Base-by-base conservation (phyloP, 352 stramenopile species). In the Phytophthora melonis region DNA sequence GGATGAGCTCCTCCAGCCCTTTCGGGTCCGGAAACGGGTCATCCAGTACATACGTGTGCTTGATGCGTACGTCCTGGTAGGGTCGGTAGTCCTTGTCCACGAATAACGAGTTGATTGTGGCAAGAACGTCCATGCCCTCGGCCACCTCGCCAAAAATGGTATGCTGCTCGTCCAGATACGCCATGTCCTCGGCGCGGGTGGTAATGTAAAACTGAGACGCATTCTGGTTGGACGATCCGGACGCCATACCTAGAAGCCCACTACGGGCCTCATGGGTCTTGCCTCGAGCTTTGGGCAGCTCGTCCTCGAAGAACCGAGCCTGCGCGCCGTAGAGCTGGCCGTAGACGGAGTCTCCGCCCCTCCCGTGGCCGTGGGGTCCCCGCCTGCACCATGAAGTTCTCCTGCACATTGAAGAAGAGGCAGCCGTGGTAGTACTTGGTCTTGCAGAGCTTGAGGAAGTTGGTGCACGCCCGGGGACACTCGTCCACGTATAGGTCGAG, bases 121-220 rank as follows among this genome's bases (percentile, higher is more conserved):
- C 92, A 32, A 99, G 78, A 19, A 99, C 89, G 62, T 99, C 88
- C 62, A 99, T 79, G n/a, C 95, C 92, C 82, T 99, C 96, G 4
- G 89, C 94, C 19, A 99, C 83, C 74, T 98, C 85, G 9, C 92
- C 94, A 73, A 98, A 97, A 74, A 98, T 86, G 21, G 94, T 98
- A 74, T 98, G 89, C 58, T 96, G 96, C 5, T 88, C 87, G 67
- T 98, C 93, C 14, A 98, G 74, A 82, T 98, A 96, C 27, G 93
- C 81, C 56, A 99, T 88, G 72, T 98, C 88, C 32, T 98, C 85
- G 50, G 73, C 77, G 50, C 89, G 81, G 49, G 98, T 93, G 23
- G 98, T 99, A 75, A 99, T 98, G 74, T 99, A 97, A 72, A 99
- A 99, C 79, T 99, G 98, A 93, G 69, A 97, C 68, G 72, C 85